Evolutionary conservation across 331 rosid genomes (phyloP).

Genomic region (Malus hybrid): DNA sequence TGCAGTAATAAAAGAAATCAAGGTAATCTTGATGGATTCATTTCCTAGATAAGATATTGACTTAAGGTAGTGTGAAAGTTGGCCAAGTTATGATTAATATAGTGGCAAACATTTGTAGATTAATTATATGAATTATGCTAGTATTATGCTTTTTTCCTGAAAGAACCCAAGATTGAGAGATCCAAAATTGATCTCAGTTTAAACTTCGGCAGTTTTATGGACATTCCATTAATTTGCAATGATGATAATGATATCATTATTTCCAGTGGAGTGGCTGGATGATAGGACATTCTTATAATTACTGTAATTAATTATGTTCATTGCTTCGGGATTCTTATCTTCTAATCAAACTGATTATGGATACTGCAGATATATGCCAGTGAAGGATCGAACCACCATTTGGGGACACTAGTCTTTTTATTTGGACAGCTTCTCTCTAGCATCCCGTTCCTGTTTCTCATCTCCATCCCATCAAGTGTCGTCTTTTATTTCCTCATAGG

Average conservation of each 20-base stretch:
- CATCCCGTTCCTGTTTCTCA: constrained; percentile 94
- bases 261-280: background rate
- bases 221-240: background rate
- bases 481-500: constrained; percentile 91
- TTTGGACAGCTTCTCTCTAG: constrained; percentile 92
- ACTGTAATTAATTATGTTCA: background rate
- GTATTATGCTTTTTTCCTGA: background rate
- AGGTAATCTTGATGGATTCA: constrained; percentile 36
- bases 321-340: background rate
- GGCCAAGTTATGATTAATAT: background rate
- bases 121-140: background rate
- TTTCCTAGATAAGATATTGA: background rate
- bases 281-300: background rate
- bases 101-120: background rate
- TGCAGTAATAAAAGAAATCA: constrained; percentile 71
- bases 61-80: background rate
- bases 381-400: constrained; percentile 83
- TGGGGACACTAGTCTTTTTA: constrained; percentile 72
- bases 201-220: background rate
- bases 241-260: background rate
- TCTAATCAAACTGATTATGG: constrained; percentile 12
- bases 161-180: background rate
- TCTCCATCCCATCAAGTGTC: constrained; percentile 85
- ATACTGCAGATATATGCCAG: constrained; percentile 66
- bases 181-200: background rate